phyloP scores from a whole-genome alignment of 164 flowering plant genomes.

The Annona cherimola region DNA sequence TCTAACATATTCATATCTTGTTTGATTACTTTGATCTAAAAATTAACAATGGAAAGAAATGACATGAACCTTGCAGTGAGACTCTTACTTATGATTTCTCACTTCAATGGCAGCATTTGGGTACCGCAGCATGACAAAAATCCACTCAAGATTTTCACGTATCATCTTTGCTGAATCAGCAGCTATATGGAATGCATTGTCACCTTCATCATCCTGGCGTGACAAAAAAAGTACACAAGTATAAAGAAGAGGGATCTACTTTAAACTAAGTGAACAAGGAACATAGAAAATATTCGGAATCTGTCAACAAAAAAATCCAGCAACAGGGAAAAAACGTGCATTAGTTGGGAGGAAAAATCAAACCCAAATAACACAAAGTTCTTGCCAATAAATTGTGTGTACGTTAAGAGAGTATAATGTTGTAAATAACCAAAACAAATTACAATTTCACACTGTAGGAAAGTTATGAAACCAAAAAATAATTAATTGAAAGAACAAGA shows the following conservation, averaged over 20 bases:
- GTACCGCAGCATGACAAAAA: constrained; percentile 66
- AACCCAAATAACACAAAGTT: too few species aligned
- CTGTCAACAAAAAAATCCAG: background rate
- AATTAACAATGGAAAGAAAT: background rate
- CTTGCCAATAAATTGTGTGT: too few species aligned
- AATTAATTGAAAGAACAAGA: too few species aligned
- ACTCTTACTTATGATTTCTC: constrained; percentile 81
- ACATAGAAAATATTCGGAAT: too few species aligned
- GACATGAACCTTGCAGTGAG: background rate
- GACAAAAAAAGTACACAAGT: constrained; percentile 1
- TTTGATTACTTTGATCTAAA: background rate
- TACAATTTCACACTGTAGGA: too few species aligned
- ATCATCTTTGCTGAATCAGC: constrained; percentile 98
- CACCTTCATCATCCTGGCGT: constrained; percentile 96
- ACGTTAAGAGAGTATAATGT: too few species aligned
- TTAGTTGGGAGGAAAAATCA: background rate
- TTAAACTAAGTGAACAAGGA: background rate
- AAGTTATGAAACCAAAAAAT: too few species aligned
- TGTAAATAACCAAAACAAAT: too few species aligned
- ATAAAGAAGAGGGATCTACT: background rate
- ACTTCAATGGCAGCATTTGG: constrained; percentile 87
- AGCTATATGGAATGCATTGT: constrained; percentile 97
- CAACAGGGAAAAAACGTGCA: too few species aligned
- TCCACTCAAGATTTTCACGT: constrained; percentile 97
- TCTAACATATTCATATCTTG: too few species aligned